Base-by-base conservation (phyloP, 345 rosid genomes). In the Pseudoturritis turrita region DNA sequence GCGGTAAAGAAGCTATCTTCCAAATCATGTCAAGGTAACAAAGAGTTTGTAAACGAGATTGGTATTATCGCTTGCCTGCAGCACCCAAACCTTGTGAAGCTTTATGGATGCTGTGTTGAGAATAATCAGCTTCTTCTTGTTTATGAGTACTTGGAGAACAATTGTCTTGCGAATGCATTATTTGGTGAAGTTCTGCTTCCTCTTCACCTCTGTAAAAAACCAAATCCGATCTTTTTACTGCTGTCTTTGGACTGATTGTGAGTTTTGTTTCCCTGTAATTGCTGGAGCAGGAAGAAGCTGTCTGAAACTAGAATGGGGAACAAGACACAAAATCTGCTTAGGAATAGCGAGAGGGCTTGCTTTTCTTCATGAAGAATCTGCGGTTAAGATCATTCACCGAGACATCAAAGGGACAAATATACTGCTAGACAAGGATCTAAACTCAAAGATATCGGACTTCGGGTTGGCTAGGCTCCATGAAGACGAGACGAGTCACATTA, bases 361-460 rank as follows among this genome's bases (percentile, higher is more conserved):
- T 0, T 77, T 62, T 64, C 80, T 77, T 9, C 80, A 77, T 9
- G 76, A 77, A 64, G 80, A 56, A 7, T 77, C 80, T 10, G 61
- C 60, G 15, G 39, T 77, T 46, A 83, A 72, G 76, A 81, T 86
- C 49, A 78, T 86, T 69, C 87, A 86, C 64, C 62, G 87, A 47
- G 89, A 85, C 69, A 83, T 85, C 39, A 85, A 85, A 80, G 78
- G 79, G 3, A 78, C 84, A 12, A 86, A 83, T 77, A 40, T 86
- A 5, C 78, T 83, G 3, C 82, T 86, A 6, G 87, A 82, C 66
- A 62, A 62, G 50, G 76, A 83, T 25, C 61, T 86, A 17, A 86
- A 83, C 35, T 49, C 89, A 31, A 86, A 82, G 62, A 86, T 83
- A 13, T 86, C 89, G 0, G 86, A 86, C 46, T 83, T 86, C 39